Evolutionary conservation across 2,329 filamentous ascomycete genomes (phyloP), one percentile per base, ranked within the genome.

Genomic region (Hymenoscyphus occultus): DNA sequence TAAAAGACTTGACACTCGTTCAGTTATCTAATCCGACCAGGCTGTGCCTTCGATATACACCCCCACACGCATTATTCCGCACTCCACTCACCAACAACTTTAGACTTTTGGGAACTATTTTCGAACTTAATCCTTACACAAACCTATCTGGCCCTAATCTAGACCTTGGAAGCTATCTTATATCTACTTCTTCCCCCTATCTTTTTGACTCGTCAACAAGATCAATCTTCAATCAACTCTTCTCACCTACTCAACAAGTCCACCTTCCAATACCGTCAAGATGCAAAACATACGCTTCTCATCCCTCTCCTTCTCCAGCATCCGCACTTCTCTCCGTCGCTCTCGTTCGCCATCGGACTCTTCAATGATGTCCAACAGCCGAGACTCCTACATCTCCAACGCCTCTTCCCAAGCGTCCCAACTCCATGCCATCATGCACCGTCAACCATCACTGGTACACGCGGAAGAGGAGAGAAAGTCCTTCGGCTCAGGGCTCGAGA

Each of bases 371-470:
- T 74, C 73, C 6, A 71, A 66, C 59, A 71, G 71, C 64, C 64
- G 71, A 42, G 65, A 73, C 67, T 81, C 81, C 3, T 79, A 77
- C 68, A 75, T 76, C 39, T 84, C 83, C 31, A 76, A 77, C 67
- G 35, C 59, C 22, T 19, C 31, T 42, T 71, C 72, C 12, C 71
- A 73, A 16, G 77, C 78, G 60, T 79, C 76, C 74, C 82, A 83
- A 61, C 84, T 87, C 78, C 87, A 86, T 77, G 82, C 79, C 71
- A 81, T 87, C 73, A 82, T 88, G 66, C 80, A 82, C 70, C 79
- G 81, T n/a, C 84, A 85, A 70, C 83, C 84, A 13, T 85, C 83
- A 19, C 81, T 86, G 68, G 73, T 83, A n/a, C 80, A 83, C 71
- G 77, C 86, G 67, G 83, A 87, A 71, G 84, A 84, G 71, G 85